A percentile compares a stretch with the other conserved stretches of the same genome.
Evolutionary conservation across 176 grass and related monocot genomes (phyloP).

Genomic region (Pharus latifolius): DNA sequence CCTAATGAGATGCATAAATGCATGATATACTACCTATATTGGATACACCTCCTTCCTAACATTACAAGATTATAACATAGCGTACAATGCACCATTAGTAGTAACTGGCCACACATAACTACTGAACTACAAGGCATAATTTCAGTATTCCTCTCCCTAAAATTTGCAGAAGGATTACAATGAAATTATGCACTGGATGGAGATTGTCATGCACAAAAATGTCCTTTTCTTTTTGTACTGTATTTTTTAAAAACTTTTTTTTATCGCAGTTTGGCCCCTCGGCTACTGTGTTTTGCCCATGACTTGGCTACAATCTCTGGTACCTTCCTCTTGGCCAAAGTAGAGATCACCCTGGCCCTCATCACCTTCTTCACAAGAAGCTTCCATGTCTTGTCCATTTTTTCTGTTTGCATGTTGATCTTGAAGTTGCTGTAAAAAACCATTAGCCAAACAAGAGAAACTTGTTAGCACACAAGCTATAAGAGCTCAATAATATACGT

Average conservation of each 20-base stretch:
- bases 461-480: too few relatives aligned
- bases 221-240: background rate
- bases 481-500: too few relatives aligned
- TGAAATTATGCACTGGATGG: background rate
- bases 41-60: background rate
- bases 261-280: slow-evolving; percentile 21
- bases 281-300: slow-evolving; percentile 26
- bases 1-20: too few relatives aligned
- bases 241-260: background rate
- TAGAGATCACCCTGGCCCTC: slow-evolving; percentile 43
- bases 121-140: background rate
- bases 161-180: background rate
- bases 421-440: slow-evolving; percentile 58
- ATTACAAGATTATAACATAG: background rate
- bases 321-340: slow-evolving; percentile 28
- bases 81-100: background rate
- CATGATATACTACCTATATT: too few relatives aligned
- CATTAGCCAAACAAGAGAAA: too few relatives aligned
- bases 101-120: background rate
- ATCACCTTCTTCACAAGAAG: slow-evolving; percentile 66
- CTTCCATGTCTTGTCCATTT: slow-evolving; percentile 41
- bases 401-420: slow-evolving; percentile 26
- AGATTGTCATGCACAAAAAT: background rate
- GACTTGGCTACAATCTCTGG: slow-evolving; percentile 42
- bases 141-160: background rate